Evolutionary conservation across 768 basidiomycete species (phyloP).

Genomic region (Calocybe cyanea): DNA sequence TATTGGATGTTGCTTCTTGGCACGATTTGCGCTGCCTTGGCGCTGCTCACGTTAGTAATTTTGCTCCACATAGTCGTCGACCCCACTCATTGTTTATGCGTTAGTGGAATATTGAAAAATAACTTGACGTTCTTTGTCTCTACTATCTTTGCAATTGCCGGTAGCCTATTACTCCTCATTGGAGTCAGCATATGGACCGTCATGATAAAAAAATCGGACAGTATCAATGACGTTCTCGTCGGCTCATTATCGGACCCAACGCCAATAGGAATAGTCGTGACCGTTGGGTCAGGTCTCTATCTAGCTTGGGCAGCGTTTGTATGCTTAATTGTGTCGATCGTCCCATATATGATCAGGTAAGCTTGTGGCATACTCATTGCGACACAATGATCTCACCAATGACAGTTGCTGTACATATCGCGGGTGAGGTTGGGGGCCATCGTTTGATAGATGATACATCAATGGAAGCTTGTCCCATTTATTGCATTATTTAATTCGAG

Average conservation of each 20-base stretch:
- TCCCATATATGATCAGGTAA: conserved; percentile 79
- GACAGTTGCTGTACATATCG: conserved; percentile 77
- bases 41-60: conserved; percentile 63
- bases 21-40: conserved; percentile 60
- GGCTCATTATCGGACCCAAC: conserved; percentile 29
- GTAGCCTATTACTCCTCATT: conserved; percentile 60
- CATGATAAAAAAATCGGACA: conserved; percentile 59
- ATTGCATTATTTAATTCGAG: background rate
- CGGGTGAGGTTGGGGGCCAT: conserved; percentile 41
- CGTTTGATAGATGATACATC: background rate
- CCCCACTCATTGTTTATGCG: conserved; percentile 9
- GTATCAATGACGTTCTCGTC: conserved; percentile 51
- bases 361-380: conserved; percentile 18
- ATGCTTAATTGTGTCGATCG: conserved; percentile 56
- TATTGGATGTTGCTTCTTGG: conserved; percentile 76
- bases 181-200: conserved; percentile 78
- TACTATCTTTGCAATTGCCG: conserved; percentile 55
- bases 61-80: background rate
- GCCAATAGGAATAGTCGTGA: conserved; percentile 59
- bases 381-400: background rate
- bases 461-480: background rate
- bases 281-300: conserved; percentile 58
- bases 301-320: conserved; percentile 76
- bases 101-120: conserved; percentile 64
- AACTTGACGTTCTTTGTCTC: conserved; percentile 67